Evolutionary conservation across 2,329 filamentous ascomycete species (phyloP).

Genomic region (Claviceps maximensis): DNA sequence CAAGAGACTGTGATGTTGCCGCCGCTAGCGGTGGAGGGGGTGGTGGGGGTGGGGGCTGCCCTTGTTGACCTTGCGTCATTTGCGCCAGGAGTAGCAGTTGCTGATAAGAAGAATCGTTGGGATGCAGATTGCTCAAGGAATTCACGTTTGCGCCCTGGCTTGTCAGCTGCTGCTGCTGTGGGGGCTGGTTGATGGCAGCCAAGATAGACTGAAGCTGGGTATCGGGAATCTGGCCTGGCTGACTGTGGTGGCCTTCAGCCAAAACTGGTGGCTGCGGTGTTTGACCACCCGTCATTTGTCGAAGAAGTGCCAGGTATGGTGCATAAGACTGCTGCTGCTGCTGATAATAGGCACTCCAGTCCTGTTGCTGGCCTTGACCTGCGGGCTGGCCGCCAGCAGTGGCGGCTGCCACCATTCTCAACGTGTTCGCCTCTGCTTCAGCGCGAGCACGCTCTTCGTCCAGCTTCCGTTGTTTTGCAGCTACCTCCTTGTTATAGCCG

Average conservation of each 20-base stretch:
- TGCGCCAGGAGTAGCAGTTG: slow-evolving; percentile 26
- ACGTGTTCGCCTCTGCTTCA: slow-evolving; percentile 19
- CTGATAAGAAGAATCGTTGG: slow-evolving; percentile 27
- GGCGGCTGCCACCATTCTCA: slow-evolving; percentile 12
- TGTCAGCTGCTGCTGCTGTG: slow-evolving; percentile 4
- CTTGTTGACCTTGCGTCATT: slow-evolving; percentile 21
- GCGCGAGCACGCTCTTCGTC: slow-evolving; percentile 24
- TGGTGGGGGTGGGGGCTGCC: slow-evolving; percentile 11
- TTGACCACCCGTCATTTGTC: slow-evolving; percentile 26
- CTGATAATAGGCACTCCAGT: slow-evolving; percentile 17
- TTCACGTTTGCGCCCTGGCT: slow-evolving; percentile 10
- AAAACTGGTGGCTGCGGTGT: slow-evolving; percentile 11
- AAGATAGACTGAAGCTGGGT: slow-evolving; percentile 31
- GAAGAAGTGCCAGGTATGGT: slow-evolving; percentile 29
- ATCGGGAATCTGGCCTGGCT: slow-evolving; percentile 20
- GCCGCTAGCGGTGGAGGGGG: slow-evolving; percentile 9
- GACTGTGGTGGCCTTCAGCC: slow-evolving; percentile 7
- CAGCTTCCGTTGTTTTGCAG: slow-evolving; percentile 24
- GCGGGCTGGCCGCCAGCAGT: slow-evolving; percentile 5
- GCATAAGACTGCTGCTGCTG: slow-evolving; percentile 20
- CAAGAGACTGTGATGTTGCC: neutral
- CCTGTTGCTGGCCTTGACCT: slow-evolving; percentile 10
- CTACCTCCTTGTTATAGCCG: slow-evolving; percentile 30
- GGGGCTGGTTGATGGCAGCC: slow-evolving; percentile 26
- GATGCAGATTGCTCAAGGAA: slow-evolving; percentile 17